Conservation (phyloP, 2,329 filamentous ascomycete species). For the Colletotrichum sp. region DNA sequence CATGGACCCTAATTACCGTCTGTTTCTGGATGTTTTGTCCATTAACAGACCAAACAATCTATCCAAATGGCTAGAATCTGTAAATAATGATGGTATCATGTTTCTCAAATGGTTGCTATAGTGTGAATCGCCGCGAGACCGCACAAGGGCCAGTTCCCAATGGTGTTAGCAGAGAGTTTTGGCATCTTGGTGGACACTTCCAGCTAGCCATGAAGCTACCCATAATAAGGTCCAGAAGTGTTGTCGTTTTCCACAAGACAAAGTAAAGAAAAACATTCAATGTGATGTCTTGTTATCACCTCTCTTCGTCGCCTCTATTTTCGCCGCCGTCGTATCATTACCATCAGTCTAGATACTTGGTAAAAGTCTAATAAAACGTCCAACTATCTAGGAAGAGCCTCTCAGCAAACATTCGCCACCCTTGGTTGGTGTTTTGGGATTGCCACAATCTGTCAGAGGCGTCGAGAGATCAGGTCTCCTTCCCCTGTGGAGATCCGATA, state of each 20-base stretch:
- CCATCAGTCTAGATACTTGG: neutral
- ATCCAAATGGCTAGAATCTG: accelerated
- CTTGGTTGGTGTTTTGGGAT: neutral
- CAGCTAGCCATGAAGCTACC: too few relatives aligned
- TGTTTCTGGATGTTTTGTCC: neutral
- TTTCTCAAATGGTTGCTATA: neutral
- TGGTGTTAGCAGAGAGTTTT: too few relatives aligned
- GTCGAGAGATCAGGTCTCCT: neutral
- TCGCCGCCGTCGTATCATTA: neutral
- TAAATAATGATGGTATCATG: accelerated
- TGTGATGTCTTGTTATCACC: too few relatives aligned
- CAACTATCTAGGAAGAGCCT: neutral
- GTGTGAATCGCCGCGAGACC: neutral
- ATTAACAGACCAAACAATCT: neutral
- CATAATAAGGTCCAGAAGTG: too few relatives aligned
- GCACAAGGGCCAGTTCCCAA: neutral
- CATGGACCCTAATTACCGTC: too few relatives aligned
- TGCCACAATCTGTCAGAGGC: neutral
- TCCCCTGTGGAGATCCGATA: neutral
- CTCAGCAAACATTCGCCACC: neutral
- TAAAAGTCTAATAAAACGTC: neutral
- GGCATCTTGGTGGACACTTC: too few relatives aligned
- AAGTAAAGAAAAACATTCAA: too few relatives aligned
- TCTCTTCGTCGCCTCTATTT: too few relatives aligned
- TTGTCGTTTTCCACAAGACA: too few relatives aligned